Percentiles rank a stretch among this genome's conserved stretches.
Conservation (phyloP, 192 early-diverging fungal genomes). For the Backusella tuberculispora region DNA sequence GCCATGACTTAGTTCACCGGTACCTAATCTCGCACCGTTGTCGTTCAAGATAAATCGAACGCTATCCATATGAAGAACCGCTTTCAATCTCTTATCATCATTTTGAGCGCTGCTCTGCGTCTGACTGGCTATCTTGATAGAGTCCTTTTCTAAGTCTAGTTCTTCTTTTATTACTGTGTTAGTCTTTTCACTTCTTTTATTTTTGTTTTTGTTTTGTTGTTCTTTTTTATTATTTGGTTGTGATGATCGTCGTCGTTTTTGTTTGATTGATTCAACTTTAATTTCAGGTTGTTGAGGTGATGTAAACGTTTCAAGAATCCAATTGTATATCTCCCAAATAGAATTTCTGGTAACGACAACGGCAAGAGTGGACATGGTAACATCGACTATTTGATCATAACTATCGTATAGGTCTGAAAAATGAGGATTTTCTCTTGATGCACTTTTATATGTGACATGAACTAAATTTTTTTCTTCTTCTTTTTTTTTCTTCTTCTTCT, state of each 20-base stretch:
- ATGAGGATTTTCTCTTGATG: conserved; percentile 61
- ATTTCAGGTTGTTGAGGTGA: conserved; percentile 18
- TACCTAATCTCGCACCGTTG: conserved; percentile 61
- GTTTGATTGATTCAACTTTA: neutral
- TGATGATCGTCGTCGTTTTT: neutral
- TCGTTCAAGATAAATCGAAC: conserved; percentile 55
- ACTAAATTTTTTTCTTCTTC: conserved; percentile 43
- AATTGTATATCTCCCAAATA: conserved; percentile 76
- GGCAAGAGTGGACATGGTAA: conserved; percentile 64
- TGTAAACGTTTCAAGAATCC: conserved; percentile 66
- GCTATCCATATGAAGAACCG: conserved; percentile 34
- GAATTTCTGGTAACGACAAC: conserved; percentile 73
- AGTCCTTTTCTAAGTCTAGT: neutral
- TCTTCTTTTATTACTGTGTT: neutral
- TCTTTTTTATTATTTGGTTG: neutral
- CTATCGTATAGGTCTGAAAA: conserved; percentile 61
- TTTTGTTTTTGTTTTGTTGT: neutral
- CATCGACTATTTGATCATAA: conserved; percentile 70
- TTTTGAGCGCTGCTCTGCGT: neutral
- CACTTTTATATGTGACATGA: conserved; percentile 61
- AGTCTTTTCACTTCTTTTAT: neutral
- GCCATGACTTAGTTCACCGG: conserved; percentile 59
- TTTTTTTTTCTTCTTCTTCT: conserved; percentile 31
- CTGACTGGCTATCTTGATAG: neutral
- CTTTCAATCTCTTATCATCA: conserved; percentile 22